A percentile compares a stretch with the other conserved stretches of the same genome.
Conservation (phyloP, 331 rosid genomes). For the Acacia pycnantha region DNA sequence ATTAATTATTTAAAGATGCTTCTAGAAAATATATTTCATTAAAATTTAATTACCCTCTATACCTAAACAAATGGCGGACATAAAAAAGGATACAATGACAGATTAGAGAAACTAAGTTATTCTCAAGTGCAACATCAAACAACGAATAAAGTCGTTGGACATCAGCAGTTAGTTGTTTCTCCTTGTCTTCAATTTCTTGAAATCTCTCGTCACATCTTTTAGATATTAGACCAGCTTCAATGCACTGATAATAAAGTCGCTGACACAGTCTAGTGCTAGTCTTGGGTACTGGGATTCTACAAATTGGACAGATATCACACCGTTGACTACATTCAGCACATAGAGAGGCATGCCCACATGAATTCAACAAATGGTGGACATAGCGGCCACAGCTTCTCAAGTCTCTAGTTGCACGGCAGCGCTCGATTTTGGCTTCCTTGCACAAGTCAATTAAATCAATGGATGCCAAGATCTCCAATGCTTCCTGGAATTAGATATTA, state of each 20-base stretch:
- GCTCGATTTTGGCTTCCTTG: slow-evolving; percentile 92
- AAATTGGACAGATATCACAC: slow-evolving; percentile 90
- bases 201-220: slow-evolving; percentile 73
- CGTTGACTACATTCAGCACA: slow-evolving; percentile 94
- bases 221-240: slow-evolving; percentile 85
- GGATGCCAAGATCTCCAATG: slow-evolving; percentile 85
- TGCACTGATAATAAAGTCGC: slow-evolving; percentile 82
- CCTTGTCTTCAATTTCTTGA: slow-evolving; percentile 79
- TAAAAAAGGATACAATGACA: slow-evolving; percentile 91
- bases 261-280: slow-evolving; percentile 51
- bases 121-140: slow-evolving; percentile 91
- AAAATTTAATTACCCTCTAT: neutral
- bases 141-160: slow-evolving; percentile 84
- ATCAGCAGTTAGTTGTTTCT: slow-evolving; percentile 65
- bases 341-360: slow-evolving; percentile 93
- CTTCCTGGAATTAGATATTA: slow-evolving; percentile 57
- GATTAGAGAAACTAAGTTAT: slow-evolving; percentile 81
- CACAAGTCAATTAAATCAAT: slow-evolving; percentile 84
- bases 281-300: slow-evolving; percentile 71
- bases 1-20: slow-evolving; percentile 9
- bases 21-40: neutral
- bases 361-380: slow-evolving; percentile 67
- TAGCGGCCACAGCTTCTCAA: slow-evolving; percentile 94
- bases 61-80: slow-evolving; percentile 12
- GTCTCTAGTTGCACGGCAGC: slow-evolving; percentile 96